These are phyloP conservation scores for Madurella fahalii DNA, from an alignment of 2,329 filamentous ascomycete species.

Conservation along the genomic window DNA sequence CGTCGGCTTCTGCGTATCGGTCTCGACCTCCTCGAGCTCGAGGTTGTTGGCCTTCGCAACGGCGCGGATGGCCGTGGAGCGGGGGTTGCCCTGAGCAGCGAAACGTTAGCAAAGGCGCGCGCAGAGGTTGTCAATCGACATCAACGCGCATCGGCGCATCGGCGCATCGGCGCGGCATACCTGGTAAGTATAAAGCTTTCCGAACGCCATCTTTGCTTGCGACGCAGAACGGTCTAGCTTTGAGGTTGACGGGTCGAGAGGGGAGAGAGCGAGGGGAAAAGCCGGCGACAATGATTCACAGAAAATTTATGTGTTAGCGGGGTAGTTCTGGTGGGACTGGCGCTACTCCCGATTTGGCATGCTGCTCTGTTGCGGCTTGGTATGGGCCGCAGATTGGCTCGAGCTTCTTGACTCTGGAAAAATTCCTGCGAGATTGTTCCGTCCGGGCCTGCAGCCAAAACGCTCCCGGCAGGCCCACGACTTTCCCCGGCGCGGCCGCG, in stretches of 20 bases:
- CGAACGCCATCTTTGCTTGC: slow-evolving; percentile 79
- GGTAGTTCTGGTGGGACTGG: slow-evolving; percentile 20
- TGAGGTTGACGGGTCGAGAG: slow-evolving; percentile 25
- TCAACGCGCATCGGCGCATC: neutral
- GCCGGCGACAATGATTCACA: slow-evolving; percentile 14
- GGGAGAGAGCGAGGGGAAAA: slow-evolving; percentile 23
- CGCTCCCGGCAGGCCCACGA: slow-evolving; percentile 7
- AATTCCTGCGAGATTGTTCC: slow-evolving; percentile 22
- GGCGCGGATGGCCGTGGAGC: slow-evolving; percentile 81
- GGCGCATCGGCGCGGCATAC: slow-evolving; percentile 56
- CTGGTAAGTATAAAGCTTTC: slow-evolving; percentile 88
- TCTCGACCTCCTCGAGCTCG: slow-evolving; percentile 80
- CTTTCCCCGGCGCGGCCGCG: slow-evolving; percentile 14
- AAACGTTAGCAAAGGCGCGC: slow-evolving; percentile 22
- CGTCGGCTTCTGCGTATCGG: slow-evolving; percentile 60
- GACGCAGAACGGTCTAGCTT: slow-evolving; percentile 15
- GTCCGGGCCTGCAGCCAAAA: slow-evolving; percentile 9
- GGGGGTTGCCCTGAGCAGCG: slow-evolving; percentile 69
- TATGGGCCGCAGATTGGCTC: slow-evolving; percentile 10
- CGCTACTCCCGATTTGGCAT: slow-evolving; percentile 7
- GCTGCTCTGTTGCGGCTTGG: neutral
- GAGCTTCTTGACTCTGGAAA: slow-evolving; percentile 18
- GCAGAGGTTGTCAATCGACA: neutral
- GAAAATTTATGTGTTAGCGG: slow-evolving; percentile 26
- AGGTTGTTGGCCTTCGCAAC: slow-evolving; percentile 97